Evolutionary conservation across 2,329 filamentous ascomycete species (phyloP), one percentile per base, ranked within the genome.

Genomic region (Rhinocladiella similis): DNA sequence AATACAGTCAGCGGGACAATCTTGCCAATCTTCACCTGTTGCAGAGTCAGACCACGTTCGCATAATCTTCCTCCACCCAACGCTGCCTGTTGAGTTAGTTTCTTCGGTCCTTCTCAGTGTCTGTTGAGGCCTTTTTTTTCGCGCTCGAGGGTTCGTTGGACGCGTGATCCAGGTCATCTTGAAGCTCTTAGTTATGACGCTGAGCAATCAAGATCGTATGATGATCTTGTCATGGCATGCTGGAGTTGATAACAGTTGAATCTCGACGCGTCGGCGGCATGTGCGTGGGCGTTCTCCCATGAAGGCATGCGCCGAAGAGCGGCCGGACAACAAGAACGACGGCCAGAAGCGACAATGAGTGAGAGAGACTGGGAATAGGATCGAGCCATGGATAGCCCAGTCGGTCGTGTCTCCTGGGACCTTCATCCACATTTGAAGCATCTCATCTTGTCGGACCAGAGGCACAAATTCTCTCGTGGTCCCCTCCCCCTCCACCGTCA

Each of bases 11-110:
- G 39, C 47, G 29, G 29, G 7, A 9, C 12, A 14, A n/a, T 38
- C 18, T 41, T 19, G 39, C 45, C 13, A 33, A 52, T 22, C 41
- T 50, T 57, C 39, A 9, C 29, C n/a, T 42, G 39, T 45, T 52
- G 14, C 19, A 27, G 13, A 20, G 52, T 57, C 55, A 57, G 50
- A 39, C 55, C 55, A 57, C 55, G 42, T 53, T 36, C 41, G 50
- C 55, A 53, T 54, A 53, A 57, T 50, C 50, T 45, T 25, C 29
- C 5, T 33, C 29, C 29, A 33, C 29, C 29, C 29, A 12, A 33
- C 10, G 29, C 29, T 33, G 29, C 29, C 10, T 20, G n/a, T 19
- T 22, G 46, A 27, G 4, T 27, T 27, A 27, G 25, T 27, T 27
- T 27, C 25, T 27, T 3, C 25, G 25, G 10, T 12, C 10, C 29